Base-by-base conservation (phyloP, 306 rosid species). In the Myrica gale region DNA sequence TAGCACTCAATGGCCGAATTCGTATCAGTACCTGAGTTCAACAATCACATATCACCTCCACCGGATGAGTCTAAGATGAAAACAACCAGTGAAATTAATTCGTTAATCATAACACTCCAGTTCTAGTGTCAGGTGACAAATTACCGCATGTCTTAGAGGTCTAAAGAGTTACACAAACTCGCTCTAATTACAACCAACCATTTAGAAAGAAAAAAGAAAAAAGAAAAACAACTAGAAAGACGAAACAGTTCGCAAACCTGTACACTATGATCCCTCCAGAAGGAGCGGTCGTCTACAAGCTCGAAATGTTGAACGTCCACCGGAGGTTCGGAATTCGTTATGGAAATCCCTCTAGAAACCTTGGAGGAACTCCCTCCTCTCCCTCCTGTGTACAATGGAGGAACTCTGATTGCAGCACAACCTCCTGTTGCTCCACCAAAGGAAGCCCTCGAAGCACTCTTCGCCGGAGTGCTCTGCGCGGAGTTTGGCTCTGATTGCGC, bases 181-280 rank as follows among this genome's bases (percentile, higher is more conserved):
- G 52, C 52, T 10, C 1, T 10, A 47, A 12, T 68, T n/a, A 7
- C 48, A 45, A 6, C 56, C 13, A 48, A 48, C 16, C 16, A 48
- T 12, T 9, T 3, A 48, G 11, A 47, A 47, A 47, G 7, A 15
- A 8, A 20, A 8, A 55, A 55, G n/a, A n/a, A n/a, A n/a, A n/a
- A 56, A 19, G 11, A 0, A 21, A 47, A 68, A 52, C n/a, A 26
- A 42, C 4, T 1, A 23, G 60, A 51, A 78, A 69, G 4, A 73
- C 1, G 15, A 58, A 78, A 58, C 6, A 82, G 9, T 56, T 60
- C 41, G 20, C 53, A 55, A 82, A 83, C 98, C 96, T 94, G 98
- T 68, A 94, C 98, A 73, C 86, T 94, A 83, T 94, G 97, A 83
- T 94, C 93, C 45, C 72, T 85, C 98, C 98, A 94, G 74, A 90